These are phyloP conservation scores for Saxophila tyrrhenica DNA, from an alignment of 495 filamentous ascomycete species.

Conservation along the genomic window DNA sequence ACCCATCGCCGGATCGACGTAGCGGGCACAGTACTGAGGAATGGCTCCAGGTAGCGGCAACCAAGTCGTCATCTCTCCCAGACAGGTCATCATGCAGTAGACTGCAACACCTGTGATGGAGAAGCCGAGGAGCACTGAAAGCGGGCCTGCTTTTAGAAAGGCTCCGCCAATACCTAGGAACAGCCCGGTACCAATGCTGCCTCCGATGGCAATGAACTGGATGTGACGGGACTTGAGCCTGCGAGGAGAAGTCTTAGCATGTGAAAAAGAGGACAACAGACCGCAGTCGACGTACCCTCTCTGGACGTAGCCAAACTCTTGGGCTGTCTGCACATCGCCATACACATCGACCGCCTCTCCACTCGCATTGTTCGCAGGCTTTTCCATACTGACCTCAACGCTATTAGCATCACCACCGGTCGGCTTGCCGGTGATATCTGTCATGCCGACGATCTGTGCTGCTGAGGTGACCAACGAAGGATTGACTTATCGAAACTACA, in stretches of 20 bases:
- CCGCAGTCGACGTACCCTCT: too few relatives aligned
- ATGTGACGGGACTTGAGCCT: conserved; percentile 35
- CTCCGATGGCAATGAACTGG: conserved; percentile 53
- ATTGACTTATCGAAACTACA: too few relatives aligned
- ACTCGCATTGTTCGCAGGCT: too few relatives aligned
- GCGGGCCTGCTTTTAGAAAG: background rate
- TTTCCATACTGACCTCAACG: too few relatives aligned
- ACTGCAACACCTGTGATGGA: conserved; percentile 27
- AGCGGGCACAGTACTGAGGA: background rate
- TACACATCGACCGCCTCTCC: background rate
- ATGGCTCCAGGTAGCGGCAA: background rate
- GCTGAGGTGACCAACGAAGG: too few relatives aligned
- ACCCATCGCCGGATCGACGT: conserved; percentile 24
- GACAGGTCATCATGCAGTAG: background rate
- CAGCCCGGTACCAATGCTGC: conserved; percentile 55
- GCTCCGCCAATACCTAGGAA: conserved; percentile 46
- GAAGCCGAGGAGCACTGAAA: background rate
- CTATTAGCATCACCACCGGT: too few relatives aligned
- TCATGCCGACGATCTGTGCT: too few relatives aligned
- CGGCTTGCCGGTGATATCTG: too few relatives aligned
- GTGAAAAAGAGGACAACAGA: too few relatives aligned
- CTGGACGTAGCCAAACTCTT: background rate
- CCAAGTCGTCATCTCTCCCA: background rate
- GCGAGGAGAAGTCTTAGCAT: too few relatives aligned
- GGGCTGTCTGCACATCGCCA: too few relatives aligned